These are phyloP conservation scores for Staphylotrichum longicolle DNA, from an alignment of 495 filamentous ascomycete species.

Conservation along the genomic window DNA sequence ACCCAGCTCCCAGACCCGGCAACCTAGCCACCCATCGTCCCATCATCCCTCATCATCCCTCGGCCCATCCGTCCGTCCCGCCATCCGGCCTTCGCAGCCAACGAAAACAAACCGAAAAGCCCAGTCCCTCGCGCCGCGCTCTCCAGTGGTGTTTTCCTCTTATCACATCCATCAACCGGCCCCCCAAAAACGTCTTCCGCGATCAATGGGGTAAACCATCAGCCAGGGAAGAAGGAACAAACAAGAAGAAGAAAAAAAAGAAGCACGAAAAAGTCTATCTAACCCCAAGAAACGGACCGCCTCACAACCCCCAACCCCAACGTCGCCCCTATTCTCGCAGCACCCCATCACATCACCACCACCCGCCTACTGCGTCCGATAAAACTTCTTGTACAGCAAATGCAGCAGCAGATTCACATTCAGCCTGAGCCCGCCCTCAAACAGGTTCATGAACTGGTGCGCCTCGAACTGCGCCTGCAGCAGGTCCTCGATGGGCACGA, in stretches of 20 bases:
- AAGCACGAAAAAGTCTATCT: background rate
- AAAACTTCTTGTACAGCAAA: conserved; percentile 97
- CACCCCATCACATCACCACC: background rate
- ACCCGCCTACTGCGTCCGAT: conserved; percentile 64
- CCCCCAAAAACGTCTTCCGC: too few species aligned
- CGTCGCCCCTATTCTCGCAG: background rate
- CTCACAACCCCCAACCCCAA: background rate
- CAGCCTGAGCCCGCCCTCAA: conserved; percentile 80
- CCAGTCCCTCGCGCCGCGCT: conserved; percentile 11
- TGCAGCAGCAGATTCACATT: conserved; percentile 97
- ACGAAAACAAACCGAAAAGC: conserved; percentile 1
- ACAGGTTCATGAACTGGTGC: conserved; percentile 89
- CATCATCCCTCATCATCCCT: conserved; percentile 8
- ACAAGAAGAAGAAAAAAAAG: background rate
- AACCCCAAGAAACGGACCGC: background rate
- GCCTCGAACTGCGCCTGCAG: conserved; percentile 97
- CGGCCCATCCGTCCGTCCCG: background rate
- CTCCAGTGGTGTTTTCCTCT: background rate
- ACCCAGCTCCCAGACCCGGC: background rate
- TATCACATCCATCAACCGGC: background rate
- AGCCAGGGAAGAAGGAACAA: background rate
- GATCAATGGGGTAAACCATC: background rate
- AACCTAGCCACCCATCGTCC: background rate
- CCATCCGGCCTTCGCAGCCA: background rate
- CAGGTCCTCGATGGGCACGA: conserved; percentile 88